Evolutionary conservation across 2,329 filamentous ascomycete species (phyloP).

Genomic region (Berkeleyomyces basicola): DNA sequence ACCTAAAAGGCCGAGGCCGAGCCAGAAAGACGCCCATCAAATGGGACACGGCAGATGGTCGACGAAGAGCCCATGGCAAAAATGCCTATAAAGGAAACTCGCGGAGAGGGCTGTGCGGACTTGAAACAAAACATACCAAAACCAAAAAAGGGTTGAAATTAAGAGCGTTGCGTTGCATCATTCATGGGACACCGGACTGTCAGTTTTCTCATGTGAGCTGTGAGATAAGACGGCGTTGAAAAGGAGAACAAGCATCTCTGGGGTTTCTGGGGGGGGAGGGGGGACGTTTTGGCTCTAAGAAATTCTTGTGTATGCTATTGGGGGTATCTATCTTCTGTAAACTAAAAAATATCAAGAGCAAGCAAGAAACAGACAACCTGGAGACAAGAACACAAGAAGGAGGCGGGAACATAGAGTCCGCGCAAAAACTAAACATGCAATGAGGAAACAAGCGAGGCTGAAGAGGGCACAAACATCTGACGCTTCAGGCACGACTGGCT

Average conservation of each 20-base stretch:
- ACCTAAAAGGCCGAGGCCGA: not conserved
- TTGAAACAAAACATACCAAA: not conserved
- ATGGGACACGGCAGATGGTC: not conserved
- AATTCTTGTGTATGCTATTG: not conserved
- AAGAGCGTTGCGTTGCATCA: not conserved
- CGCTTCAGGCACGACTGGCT: no score
- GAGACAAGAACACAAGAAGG: not conserved
- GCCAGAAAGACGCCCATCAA: not conserved
- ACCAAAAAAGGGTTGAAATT: not conserved
- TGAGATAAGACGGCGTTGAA: not conserved
- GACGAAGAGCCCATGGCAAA: not conserved
- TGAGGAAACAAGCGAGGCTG: not conserved
- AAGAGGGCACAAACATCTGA: no score
- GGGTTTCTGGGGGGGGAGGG: not conserved
- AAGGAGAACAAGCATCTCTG: not conserved
- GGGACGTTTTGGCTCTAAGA: no score
- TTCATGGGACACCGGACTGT: not conserved
- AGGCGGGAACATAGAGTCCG: not conserved
- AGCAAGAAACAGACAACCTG: not conserved
- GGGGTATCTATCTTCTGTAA: not conserved
- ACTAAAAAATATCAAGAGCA: conserved; percentile 3
- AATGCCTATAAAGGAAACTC: not conserved
- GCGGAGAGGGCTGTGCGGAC: not conserved
- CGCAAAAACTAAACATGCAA: not conserved
- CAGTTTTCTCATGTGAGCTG: no score